A percentile compares a stretch with the other conserved stretches of the same genome.
phyloP scores from a whole-genome alignment of 176 grass and related monocot species.

The Metroxylon sagu region DNA sequence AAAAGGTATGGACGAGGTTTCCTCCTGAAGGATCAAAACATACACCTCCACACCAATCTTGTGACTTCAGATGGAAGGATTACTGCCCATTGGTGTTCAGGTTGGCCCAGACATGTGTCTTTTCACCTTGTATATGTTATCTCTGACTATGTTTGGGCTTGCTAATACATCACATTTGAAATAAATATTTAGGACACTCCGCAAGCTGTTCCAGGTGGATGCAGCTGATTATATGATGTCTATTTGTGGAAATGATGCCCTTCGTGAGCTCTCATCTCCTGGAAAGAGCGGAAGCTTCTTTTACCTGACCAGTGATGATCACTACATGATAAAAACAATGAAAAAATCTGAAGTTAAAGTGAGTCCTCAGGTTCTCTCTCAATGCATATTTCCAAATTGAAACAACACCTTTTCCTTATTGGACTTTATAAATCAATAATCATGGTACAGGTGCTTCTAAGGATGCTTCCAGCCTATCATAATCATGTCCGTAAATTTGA shows the following conservation, averaged over 20 bases:
- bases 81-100: constrained; percentile 95
- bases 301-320: constrained; percentile 82
- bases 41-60: constrained; percentile 87
- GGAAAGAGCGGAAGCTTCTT: constrained; percentile 99
- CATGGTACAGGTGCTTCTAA: constrained; percentile 66
- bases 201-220: constrained; percentile 91
- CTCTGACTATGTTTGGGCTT: background rate
- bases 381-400: too few relatives aligned
- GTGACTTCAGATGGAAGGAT: constrained; percentile 97
- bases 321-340: constrained; percentile 98
- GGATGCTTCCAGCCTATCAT: constrained; percentile 98
- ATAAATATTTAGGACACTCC: constrained; percentile 59
- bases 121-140: too few relatives aligned
- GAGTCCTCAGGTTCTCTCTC: background rate
- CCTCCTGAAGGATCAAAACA: constrained; percentile 90
- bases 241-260: constrained; percentile 81
- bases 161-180: constrained; percentile 1
- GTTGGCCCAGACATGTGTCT: constrained; percentile 21
- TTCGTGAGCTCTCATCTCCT: constrained; percentile 84
- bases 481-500: constrained; percentile 82
- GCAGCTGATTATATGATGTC: constrained; percentile 97
- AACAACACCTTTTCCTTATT: too few relatives aligned
- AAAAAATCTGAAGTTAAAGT: constrained; percentile 99
- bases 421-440: background rate
- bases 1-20: constrained; percentile 96